Percentiles rank a stretch among this genome's conserved stretches.
phyloP scores from a whole-genome alignment of 352 stramenopile species.

The Pythium brassicae region DNA sequence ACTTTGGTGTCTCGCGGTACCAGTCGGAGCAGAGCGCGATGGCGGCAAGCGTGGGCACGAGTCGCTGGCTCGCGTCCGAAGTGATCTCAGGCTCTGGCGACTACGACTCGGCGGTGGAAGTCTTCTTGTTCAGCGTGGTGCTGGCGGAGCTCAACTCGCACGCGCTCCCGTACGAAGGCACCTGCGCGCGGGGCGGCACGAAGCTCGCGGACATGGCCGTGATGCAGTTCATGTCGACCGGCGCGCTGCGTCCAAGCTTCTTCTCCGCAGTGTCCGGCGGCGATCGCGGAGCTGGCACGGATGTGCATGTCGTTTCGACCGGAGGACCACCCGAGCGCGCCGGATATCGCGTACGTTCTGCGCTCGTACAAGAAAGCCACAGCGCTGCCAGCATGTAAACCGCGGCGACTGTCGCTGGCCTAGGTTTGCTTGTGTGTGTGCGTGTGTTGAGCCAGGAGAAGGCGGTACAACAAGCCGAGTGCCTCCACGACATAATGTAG shows the following conservation, averaged over 20 bases:
- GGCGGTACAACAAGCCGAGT: too few relatives aligned
- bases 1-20: slow-evolving; percentile 1
- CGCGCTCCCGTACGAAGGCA: neutral
- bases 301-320: neutral
- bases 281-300: too few relatives aligned
- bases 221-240: neutral
- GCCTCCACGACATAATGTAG: neutral
- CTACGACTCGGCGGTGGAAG: neutral
- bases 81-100: neutral
- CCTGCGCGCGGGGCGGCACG: neutral
- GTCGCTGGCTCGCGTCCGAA: neutral
- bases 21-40: neutral
- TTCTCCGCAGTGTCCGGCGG: too few relatives aligned
- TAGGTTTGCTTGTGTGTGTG: too few relatives aligned
- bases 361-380: neutral
- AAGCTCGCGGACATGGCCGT: neutral
- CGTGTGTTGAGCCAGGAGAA: too few relatives aligned
- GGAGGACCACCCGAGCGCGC: neutral
- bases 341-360: neutral
- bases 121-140: neutral
- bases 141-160: neutral
- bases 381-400: neutral
- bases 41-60: neutral
- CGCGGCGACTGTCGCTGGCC: too few relatives aligned
- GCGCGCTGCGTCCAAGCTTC: too few relatives aligned